A percentile compares a stretch with the other conserved stretches of the same genome.
phyloP scores from a whole-genome alignment of 2,329 filamentous ascomycete genomes.

The Lecanosticta acicola region DNA sequence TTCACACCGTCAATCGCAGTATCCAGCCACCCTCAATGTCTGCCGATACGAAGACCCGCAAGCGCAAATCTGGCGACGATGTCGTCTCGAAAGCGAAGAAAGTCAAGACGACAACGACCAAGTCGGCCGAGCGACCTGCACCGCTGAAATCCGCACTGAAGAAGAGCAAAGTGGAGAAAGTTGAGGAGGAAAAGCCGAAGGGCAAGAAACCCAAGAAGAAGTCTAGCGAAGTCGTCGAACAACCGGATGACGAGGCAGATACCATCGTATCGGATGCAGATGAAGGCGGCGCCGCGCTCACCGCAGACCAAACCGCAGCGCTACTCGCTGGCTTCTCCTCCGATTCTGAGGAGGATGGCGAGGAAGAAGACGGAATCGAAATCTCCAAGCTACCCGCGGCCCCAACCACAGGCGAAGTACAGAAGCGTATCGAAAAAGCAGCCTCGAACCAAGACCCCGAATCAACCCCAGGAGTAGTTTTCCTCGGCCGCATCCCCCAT shows the following conservation, averaged over 20 bases:
- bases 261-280: slow-evolving; percentile 18
- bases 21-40: slow-evolving; percentile 22
- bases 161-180: slow-evolving; percentile 17
- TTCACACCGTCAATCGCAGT: neutral
- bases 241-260: slow-evolving; percentile 15
- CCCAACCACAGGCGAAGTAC: slow-evolving; percentile 28
- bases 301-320: slow-evolving; percentile 46
- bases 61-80: slow-evolving; percentile 35
- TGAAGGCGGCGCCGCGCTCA: slow-evolving; percentile 30
- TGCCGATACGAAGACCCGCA: slow-evolving; percentile 28
- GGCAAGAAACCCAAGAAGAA: slow-evolving; percentile 12
- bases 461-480: slow-evolving; percentile 70
- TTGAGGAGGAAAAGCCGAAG: slow-evolving; percentile 9
- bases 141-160: slow-evolving; percentile 32
- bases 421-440: slow-evolving; percentile 45
- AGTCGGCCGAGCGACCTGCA: slow-evolving; percentile 26
- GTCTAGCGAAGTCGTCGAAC: slow-evolving; percentile 17
- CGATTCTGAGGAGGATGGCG: slow-evolving; percentile 36
- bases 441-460: slow-evolving; percentile 40
- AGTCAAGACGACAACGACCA: slow-evolving; percentile 30
- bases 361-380: slow-evolving; percentile 35
- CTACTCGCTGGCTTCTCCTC: slow-evolving; percentile 49
- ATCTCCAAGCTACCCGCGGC: slow-evolving; percentile 34
- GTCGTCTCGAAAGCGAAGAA: slow-evolving; percentile 30
- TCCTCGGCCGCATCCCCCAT: slow-evolving; percentile 84